Evolutionary conservation across 1,139 yeast species (phyloP), one percentile per base, ranked within the genome.

Genomic region (Saccharomycopsis hybrid): DNA sequence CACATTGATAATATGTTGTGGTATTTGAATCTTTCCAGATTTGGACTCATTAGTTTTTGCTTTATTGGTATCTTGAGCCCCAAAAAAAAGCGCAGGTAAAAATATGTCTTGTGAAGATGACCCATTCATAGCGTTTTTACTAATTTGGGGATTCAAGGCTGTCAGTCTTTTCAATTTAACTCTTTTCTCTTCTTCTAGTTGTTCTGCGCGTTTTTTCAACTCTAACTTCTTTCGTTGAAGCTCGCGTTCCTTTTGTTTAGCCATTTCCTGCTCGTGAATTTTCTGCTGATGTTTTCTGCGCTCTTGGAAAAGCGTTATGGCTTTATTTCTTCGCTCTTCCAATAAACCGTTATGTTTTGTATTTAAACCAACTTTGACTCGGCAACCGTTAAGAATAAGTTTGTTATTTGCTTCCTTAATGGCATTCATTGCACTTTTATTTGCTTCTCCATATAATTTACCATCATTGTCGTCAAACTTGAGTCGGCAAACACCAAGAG

Each of bases 401-500:
- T 58, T 61, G 8, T 60, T 59, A 41, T 64, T 60, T 43, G 66
- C 65, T 30, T 63, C 65, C 28, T 62, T 59, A 0, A 70, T 66
- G 0, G 77, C 76, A 43, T 59, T 62, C n/a, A 62, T 59, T 2
- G 82, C 83, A 5, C 71, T 55, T 41, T 60, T 66, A 59, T 78
- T 78, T 0, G 92, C 77, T 51, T 69, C 68, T 35, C 51, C 51
- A 46, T 54, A 35, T 24, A 53, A 32, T 18, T 55, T 56, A 46
- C 78, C 83, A 2, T 71, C 60, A 25, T 71, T 69, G 2, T 90
- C 90, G 51, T 74, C 79, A 65, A 77, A 89, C 51, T 74, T 71
- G 50, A 88, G 71, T 25, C 80, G 69, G 43, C 85, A 85, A 35
- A 88, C 70, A 2, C 96, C 95, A 47, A 89, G 65, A 0, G 95